Base-by-base conservation (phyloP, 2,329 filamentous ascomycete genomes). In the Penicillium sp. region DNA sequence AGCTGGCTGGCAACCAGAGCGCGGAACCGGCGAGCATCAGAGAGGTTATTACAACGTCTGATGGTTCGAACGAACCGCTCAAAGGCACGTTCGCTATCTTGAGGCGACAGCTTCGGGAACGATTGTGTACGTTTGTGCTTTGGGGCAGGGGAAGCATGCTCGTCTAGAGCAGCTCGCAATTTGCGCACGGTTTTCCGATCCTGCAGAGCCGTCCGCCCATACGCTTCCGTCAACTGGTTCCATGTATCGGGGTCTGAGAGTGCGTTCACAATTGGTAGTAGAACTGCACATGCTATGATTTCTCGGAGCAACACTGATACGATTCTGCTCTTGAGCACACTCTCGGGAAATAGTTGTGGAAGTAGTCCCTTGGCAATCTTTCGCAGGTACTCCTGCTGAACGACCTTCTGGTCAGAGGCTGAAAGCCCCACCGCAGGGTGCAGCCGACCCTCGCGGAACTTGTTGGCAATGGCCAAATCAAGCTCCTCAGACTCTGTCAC, bases 401-500 rank as follows among this genome's bases (percentile, higher is more conserved):
- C 86, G 54, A 89, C 83, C 75, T 92, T 95, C 63, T 89, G 91
- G 72, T 97, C 93, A 1, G 92, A 90, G 72, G 92, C 93, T 35
- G 91, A 88, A 70, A 97, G 80, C 15, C 89, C 91, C 5, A 91
- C 93, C 5, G 95, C 95, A 4, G 91, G 85, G 74, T 99, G 96
- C 61, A 99, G 82, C 65, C 90, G 92, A 28, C 94, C 94, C 75
- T 96, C 90, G 58, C 86, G 89, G 78, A 95, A 99, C 78, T 96
- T 97, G 44, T 87, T 89, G n/a, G 95, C 95, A 77, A 99, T 96
- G 1, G 95, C 95, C 68, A 96, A 83, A 76, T 98, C 93, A 70
- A 99, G 82, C 83, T 99, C 95, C 74, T 97, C 94, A 0, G 93
- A 96, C 79, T 99, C 95, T 2, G 96, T 98, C 59, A 99, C 89